Base-by-base conservation (phyloP, 176 grass and related monocot species). In the Coix lacrymajobi region DNA sequence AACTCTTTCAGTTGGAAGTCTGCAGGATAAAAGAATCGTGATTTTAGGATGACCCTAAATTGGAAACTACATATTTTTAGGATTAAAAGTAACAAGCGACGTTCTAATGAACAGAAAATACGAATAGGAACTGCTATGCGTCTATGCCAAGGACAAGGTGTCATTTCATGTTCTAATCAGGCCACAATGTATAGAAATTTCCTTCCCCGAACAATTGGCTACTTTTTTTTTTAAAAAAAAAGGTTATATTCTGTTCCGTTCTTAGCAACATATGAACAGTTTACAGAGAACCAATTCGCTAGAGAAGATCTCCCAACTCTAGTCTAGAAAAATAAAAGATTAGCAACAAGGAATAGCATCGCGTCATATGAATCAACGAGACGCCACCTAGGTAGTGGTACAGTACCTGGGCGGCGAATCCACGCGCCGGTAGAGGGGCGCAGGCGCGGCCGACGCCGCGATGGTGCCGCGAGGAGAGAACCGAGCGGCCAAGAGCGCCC, bases 401-500 rank as follows among this genome's bases (percentile, higher is more conserved):
- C 1, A 44, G 40, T 85, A 89, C 88, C 88, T 86, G 30, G 0
- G 30, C 30, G 24, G 48, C 7, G 74, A 83, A 83, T 83, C 79
- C 74, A 66, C 8, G 6, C 29, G 66, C 24, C 84, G 30, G 79
- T 76, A 63, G 8, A 75, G 57, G 13, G 48, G 26, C 12, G 66
- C 11, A 68, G 81, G 73, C 52, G 73, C 73, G 37, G 58, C 75
- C 63, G 76, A 43, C 24, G 29, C 75, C 6, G 86, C 60, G 45
- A 79, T 20, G 36, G 61, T 46, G 15, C 73, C 73, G 67, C 79
- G 88, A 66, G 73, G 58, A 48, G 88, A 78, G 74, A 60, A 73
- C 67, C 79, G 88, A 30, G 84, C 66, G 66, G 84, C 66, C 4
- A 90, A 34, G 28, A 90, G 73, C 39, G 66, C 83, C 74, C 88